Evolutionary conservation across 495 filamentous ascomycete species (phyloP), one percentile per base, ranked within the genome.

Genomic region (Penicillium steckii): DNA sequence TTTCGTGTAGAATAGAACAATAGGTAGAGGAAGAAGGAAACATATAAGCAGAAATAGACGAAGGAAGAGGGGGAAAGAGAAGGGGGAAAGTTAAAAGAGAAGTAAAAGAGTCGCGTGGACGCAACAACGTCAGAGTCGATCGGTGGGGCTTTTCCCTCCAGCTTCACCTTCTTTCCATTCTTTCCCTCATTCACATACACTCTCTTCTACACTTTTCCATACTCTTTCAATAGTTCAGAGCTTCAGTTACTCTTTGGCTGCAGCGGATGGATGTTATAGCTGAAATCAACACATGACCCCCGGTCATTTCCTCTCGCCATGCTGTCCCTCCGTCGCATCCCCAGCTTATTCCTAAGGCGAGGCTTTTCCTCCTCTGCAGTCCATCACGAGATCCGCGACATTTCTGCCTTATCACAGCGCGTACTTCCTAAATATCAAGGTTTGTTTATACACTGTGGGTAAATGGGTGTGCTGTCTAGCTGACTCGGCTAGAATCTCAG

Each of bases 351-450:
- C 29, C 43, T 51, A 21, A 58, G 64, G 33, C 55, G 56, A 44
- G 45, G 46, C 45, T 81, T 81, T 52, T 80, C 77, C 8, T 62
- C 55, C 9, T 74, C 77, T 15, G 33, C 56, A 10, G 46, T 29
- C 33, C 63, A 65, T 42, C 53, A 53, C 25, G 71, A 80, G 56
- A 75, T 81, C 26, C 65, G 61, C 53, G 69, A 77, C 52, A 50
- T 82, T 23, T 60, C 62, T 13, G 64, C 61, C 18, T 67, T 81
- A 26, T 61, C 76, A 7, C 60, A 56, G 30, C 70, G 76, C 3
- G 60, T 75, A 27, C 60, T 71, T 41, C 79, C 79, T 15, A 71
- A 65, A 54, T 82, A 79, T 56, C 75, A 76, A 78, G 80, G 77
- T 84, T 66, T 61, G 67, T 57, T n/a, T n/a, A n/a, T n/a, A n/a